These are phyloP conservation scores for Entamoeba dispar DNA, from an alignment of 208 protist species.

Conservation along the genomic window DNA sequence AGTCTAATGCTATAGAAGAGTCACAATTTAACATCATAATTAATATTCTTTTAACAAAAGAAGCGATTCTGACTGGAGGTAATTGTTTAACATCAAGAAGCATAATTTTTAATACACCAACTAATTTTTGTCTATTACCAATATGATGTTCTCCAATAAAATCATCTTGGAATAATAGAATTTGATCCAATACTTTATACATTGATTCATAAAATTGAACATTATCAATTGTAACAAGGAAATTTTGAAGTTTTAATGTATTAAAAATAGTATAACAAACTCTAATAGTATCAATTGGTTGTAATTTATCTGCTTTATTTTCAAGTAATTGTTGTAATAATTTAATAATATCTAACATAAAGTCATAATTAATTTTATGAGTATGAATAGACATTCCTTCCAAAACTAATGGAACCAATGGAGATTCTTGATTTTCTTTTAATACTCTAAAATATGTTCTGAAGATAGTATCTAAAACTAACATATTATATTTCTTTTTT, in stretches of 20 bases:
- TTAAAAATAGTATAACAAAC: not conserved
- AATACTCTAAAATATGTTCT: not conserved
- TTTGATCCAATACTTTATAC: not conserved
- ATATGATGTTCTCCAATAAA: not conserved
- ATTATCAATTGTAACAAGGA: not conserved
- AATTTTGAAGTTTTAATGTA: not conserved
- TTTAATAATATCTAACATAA: not conserved
- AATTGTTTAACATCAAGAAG: not conserved
- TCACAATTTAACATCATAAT: not conserved
- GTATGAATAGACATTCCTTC: not conserved
- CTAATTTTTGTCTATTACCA: not conserved
- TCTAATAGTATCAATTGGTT: not conserved
- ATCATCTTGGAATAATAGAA: not conserved
- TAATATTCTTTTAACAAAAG: not conserved
- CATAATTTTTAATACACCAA: not conserved
- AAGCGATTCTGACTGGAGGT: not conserved
- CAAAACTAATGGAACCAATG: not conserved
- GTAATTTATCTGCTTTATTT: not conserved
- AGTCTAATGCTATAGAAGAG: not conserved
- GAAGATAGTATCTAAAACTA: not conserved
- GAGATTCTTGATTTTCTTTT: not conserved
- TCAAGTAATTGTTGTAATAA: not conserved
- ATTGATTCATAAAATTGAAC: not conserved
- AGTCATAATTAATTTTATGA: not conserved
- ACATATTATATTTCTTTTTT: not conserved